Conservation (phyloP, 2,329 filamentous ascomycete species). For the Endoconidiophora polonica region DNA sequence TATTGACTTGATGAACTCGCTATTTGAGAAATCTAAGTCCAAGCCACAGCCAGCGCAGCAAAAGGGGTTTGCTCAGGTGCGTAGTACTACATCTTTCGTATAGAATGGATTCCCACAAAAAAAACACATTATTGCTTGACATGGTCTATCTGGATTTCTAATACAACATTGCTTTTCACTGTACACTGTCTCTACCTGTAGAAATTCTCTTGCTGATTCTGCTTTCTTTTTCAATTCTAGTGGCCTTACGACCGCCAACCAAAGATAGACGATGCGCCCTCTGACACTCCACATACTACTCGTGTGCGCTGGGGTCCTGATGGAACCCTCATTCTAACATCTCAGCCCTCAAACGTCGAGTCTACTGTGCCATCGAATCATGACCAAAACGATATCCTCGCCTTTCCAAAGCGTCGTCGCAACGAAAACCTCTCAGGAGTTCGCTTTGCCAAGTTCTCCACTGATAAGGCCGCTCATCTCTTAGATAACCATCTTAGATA, state of each 20-base stretch:
- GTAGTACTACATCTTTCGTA: conserved; percentile 28
- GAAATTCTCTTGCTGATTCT: conserved; percentile 14
- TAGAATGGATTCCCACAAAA: neutral
- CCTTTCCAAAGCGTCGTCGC: conserved; percentile 37
- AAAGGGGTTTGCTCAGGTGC: conserved; percentile 75
- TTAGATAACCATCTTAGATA: conserved; percentile 38
- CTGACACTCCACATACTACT: conserved; percentile 19
- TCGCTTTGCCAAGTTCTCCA: conserved; percentile 45
- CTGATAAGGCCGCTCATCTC: conserved; percentile 37
- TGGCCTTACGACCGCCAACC: conserved; percentile 73
- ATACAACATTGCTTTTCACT: neutral
- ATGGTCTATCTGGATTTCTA: neutral
- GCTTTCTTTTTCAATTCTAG: conserved; percentile 34
- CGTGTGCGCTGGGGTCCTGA: conserved; percentile 67
- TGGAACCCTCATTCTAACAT: conserved; percentile 50
- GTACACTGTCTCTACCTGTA: neutral
- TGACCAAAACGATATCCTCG: conserved; percentile 18
- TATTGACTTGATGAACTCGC: conserved; percentile 90
- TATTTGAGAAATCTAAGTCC: conserved; percentile 62
- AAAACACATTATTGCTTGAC: neutral
- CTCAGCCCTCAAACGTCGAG: conserved; percentile 15
- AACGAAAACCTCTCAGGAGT: conserved; percentile 48
- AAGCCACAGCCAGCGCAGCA: conserved; percentile 29
- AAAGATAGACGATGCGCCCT: conserved; percentile 36
- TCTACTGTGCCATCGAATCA: neutral